phyloP scores from a whole-genome alignment of 257 asterid species.

The Leonotis leonurus region DNA sequence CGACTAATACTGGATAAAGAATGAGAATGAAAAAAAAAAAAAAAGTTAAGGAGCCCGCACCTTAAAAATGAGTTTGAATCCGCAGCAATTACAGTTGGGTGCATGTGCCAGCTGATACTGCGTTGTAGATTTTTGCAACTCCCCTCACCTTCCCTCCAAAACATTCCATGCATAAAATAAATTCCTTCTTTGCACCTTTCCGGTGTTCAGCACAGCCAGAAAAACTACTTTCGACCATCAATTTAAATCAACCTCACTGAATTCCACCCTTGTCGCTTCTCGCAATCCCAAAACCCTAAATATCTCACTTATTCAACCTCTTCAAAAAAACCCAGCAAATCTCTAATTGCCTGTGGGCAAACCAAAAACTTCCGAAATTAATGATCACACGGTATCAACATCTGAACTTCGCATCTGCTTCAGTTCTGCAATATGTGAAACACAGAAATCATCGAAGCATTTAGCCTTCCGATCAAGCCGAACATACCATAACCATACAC shows the following conservation, averaged over 20 bases:
- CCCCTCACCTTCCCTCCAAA: constrained; percentile 36
- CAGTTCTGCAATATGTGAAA: constrained; percentile 20
- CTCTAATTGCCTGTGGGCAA: constrained; percentile 6
- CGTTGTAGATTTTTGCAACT: constrained; percentile 24
- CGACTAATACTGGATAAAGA: neutral
- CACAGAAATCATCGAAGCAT: neutral
- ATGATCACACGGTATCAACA: neutral
- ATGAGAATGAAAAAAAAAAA: neutral
- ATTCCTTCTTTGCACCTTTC: constrained; percentile 33
- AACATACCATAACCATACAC: neutral
- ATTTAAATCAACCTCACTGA: constrained; percentile 14
- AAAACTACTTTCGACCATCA: constrained; percentile 25
- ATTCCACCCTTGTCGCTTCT: constrained; percentile 9
- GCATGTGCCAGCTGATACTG: constrained; percentile 40
- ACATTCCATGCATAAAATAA: constrained; percentile 47
- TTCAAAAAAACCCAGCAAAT: constrained; percentile 8
- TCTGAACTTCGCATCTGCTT: constrained; percentile 8
- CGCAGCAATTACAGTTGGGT: constrained; percentile 26
- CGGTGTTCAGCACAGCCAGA: constrained; percentile 15
- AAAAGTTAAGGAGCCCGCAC: neutral
- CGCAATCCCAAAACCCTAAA: constrained; percentile 12
- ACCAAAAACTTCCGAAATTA: constrained; percentile 5
- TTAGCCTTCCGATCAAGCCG: constrained; percentile 16
- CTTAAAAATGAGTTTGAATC: constrained; percentile 23
- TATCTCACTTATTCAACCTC: constrained; percentile 2